Evolutionary conservation across 805 yeast genomes (phyloP), one percentile per base, ranked within the genome.

Genomic region (Saccharomycodes ludwigii): DNA sequence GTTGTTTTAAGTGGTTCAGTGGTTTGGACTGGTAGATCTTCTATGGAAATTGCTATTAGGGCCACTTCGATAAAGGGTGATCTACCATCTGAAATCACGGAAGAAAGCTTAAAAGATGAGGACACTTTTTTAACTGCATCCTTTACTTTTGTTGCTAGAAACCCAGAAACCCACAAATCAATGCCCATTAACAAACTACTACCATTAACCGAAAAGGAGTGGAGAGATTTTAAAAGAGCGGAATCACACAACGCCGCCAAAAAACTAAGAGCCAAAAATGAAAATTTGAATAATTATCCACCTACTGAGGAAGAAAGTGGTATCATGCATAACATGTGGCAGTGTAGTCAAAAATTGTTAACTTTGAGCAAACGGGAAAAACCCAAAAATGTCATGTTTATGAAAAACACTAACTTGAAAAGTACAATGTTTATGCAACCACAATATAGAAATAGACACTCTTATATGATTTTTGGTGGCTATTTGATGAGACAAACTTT

Each of bases 391-490:
- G 53, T 76, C 19, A 60, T 65, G 27, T 70, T 70, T 42, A 80
- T 84, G 93, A 66, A 69, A 30, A 77, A 82, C 39, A 76, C 95
- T 1, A 59, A 54, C 32, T 66, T 81, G 32, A 62, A 69, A 32
- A 79, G 94, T 8, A 82, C 95, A 5, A 68, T 77, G 47, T 75
- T 85, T 56, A 88, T 86, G 88, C 96, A 86, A 58, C 96, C 96
- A 2, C 96, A 86, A 60, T 86, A 85, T 60, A 73, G 96, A 58
- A 86, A 86, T 62, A 72, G 95, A 52, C 95, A 86, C 52, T 80
- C 93, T 3, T 83, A 79, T 58, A 84, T 85, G 83, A 82, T 86
- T 28, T 86, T 86, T 55, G 97, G 97, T 45, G 97, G 97, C 18
- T 86, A 86, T 48, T 61, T 86, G 48, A 69, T 86, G 64, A 73